Conservation (phyloP, 2,329 filamentous ascomycete genomes). For the Diaporthe vaccinii region DNA sequence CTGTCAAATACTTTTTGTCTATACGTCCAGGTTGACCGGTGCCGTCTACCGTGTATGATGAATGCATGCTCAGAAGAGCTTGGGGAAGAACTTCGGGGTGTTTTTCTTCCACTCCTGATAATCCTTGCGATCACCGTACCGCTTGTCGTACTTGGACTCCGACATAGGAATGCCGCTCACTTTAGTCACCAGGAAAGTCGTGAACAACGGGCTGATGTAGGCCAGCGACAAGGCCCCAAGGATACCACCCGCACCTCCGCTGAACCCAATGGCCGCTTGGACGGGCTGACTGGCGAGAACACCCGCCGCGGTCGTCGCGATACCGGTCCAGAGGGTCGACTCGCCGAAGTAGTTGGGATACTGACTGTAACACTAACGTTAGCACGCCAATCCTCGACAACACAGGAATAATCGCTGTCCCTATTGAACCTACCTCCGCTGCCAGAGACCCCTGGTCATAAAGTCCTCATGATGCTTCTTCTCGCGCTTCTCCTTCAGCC, state of each 20-base stretch:
- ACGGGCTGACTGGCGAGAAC: slow-evolving; percentile 67
- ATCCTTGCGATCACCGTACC: slow-evolving; percentile 73
- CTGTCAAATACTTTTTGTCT: slow-evolving; percentile 15
- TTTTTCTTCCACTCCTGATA: slow-evolving; percentile 78
- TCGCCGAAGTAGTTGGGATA: slow-evolving; percentile 84
- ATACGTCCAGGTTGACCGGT: neutral
- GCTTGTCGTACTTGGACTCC: slow-evolving; percentile 77
- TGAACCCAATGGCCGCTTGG: slow-evolving; percentile 69
- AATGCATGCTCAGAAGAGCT: slow-evolving; percentile 58
- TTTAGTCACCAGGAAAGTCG: slow-evolving; percentile 73
- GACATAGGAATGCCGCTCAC: slow-evolving; percentile 75
- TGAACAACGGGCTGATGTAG: slow-evolving; percentile 74
- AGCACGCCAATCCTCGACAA: neutral
- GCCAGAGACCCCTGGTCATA: slow-evolving; percentile 73
- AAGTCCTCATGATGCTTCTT: slow-evolving; percentile 79
- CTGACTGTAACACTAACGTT: slow-evolving; percentile 50
- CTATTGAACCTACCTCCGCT: slow-evolving; percentile 57
- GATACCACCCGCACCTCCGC: slow-evolving; percentile 53
- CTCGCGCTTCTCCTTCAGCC: slow-evolving; percentile 71
- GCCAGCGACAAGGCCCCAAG: slow-evolving; percentile 58
- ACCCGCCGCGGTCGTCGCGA: slow-evolving; percentile 71
- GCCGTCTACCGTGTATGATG: neutral
- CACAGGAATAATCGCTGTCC: too few relatives aligned
- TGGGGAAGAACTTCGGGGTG: slow-evolving; percentile 75
- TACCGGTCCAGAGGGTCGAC: slow-evolving; percentile 76